phyloP scores from a whole-genome alignment of 2,329 filamentous ascomycete species.

The Hymenotorrendiella dingleyae region DNA sequence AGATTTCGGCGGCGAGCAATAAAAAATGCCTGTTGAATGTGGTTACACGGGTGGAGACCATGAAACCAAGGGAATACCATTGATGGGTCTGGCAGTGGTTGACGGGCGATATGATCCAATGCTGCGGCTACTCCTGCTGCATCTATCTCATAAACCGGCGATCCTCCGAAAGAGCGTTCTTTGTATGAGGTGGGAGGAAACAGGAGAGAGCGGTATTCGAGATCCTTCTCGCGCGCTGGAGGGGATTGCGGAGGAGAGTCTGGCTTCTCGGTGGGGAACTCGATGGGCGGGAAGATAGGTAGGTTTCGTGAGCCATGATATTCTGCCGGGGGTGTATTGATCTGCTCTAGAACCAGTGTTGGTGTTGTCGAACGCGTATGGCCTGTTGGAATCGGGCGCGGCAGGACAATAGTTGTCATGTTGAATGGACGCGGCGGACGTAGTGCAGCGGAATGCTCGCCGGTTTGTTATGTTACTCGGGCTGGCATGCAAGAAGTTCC shows the following conservation, averaged over 20 bases:
- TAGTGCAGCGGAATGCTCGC: neutral
- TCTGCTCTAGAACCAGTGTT: conserved; percentile 43
- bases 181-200: conserved; percentile 65
- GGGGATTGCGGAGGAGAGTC: conserved; percentile 63
- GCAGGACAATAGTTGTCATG: conserved; percentile 32
- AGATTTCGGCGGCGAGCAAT: conserved; percentile 66
- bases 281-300: conserved; percentile 80
- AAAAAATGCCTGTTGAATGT: conserved; percentile 87
- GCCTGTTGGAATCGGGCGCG: conserved; percentile 23
- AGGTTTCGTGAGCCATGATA: conserved; percentile 61
- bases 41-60: conserved; percentile 82
- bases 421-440: neutral
- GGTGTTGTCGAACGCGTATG: conserved; percentile 39
- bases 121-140: conserved; percentile 64
- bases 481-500: neutral
- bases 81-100: conserved; percentile 78
- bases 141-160: conserved; percentile 66
- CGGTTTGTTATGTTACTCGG: neutral
- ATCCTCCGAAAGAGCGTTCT: conserved; percentile 43
- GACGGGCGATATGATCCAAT: conserved; percentile 67
- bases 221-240: conserved; percentile 46
- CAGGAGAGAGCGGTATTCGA: conserved; percentile 62
- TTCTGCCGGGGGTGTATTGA: conserved; percentile 45
- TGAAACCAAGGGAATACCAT: conserved; percentile 95
- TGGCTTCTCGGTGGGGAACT: conserved; percentile 48